These are phyloP conservation scores for Pholiota molesta DNA, from an alignment of 768 basidiomycete genomes.

Conservation along the genomic window DNA sequence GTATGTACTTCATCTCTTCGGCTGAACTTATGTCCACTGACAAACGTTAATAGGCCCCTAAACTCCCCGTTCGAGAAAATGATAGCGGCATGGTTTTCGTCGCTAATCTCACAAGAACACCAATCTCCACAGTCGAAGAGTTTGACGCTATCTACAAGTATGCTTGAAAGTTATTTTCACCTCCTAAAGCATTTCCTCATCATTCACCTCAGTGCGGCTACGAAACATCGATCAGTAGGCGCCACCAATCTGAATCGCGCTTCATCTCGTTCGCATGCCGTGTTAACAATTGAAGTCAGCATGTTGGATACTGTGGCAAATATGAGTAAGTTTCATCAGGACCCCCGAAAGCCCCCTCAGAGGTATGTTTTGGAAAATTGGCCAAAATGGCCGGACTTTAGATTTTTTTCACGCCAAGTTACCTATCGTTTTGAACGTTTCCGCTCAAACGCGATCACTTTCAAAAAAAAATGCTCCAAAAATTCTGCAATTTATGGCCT, in stretches of 20 bases:
- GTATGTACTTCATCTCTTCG: slow-evolving; percentile 38
- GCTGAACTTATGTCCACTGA: slow-evolving; percentile 5
- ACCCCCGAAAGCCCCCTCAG: no score
- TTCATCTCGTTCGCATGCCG: slow-evolving; percentile 89
- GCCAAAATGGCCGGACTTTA: no score
- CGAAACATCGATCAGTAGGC: slow-evolving; percentile 81
- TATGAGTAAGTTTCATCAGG: slow-evolving; percentile 56
- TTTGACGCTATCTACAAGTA: slow-evolving; percentile 53
- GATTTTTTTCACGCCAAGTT: no score
- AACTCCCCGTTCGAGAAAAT: slow-evolving; percentile 58
- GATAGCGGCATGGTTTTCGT: slow-evolving; percentile 57
- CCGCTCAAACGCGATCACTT: no score
- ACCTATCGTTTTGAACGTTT: no score
- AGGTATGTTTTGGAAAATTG: no score
- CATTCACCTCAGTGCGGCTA: slow-evolving; percentile 53
- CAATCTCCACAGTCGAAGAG: slow-evolving; percentile 43
- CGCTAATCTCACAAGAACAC: slow-evolving; percentile 48
- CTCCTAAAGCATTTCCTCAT: no score
- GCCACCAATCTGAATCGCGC: slow-evolving; percentile 83
- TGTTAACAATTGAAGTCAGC: slow-evolving; percentile 73
- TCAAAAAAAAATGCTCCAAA: no score
- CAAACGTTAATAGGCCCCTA: slow-evolving; percentile 40
- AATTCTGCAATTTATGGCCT: no score
- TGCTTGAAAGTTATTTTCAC: slow-evolving; percentile 16
- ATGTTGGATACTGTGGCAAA: slow-evolving; percentile 55